Evolutionary conservation across 176 grass and related monocot genomes (phyloP).

Genomic region (Triticum aestivum): IWGSC_CS_RefSeq_v2.1 NC_057797.1:757088638-757089137

Average conservation of each 20-base stretch:
- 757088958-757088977: constrained; percentile 40
- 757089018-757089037: constrained; percentile 26
- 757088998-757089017: constrained; percentile 34
- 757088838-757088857: no score
- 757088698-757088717: no score
- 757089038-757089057: background rate
- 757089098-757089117: constrained; percentile 29
- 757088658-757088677: no score
- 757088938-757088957: constrained; percentile 48
- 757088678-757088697: no score
- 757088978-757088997: constrained; percentile 41
- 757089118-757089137: background rate
- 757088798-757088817: no score
- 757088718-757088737: no score
- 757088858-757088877: constrained; percentile 22
- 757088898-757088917: constrained; percentile 48
- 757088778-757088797: no score
- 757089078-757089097: constrained; percentile 1
- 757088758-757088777: no score
- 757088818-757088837: no score
- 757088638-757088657: no score
- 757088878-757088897: constrained; percentile 21
- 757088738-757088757: no score
- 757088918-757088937: constrained; percentile 42
- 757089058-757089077: background rate